phyloP scores from a whole-genome alignment of 1,139 yeast species.

The Lodderomyces theae region DNA sequence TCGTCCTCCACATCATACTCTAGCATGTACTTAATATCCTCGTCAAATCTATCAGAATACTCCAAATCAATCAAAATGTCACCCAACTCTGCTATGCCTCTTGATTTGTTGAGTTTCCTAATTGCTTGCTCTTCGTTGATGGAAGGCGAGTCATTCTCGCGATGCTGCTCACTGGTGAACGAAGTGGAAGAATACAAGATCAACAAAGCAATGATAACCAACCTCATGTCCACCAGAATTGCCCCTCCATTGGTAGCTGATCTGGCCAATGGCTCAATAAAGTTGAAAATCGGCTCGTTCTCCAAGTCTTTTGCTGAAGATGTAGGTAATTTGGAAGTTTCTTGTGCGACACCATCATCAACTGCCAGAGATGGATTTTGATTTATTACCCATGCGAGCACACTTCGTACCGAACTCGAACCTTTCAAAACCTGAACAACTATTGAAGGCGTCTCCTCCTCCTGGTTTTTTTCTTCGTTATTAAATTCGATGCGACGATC shows the following conservation, averaged over 20 bases:
- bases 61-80: slow-evolving; percentile 56
- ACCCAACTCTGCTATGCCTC: slow-evolving; percentile 42
- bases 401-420: slow-evolving; percentile 58
- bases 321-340: background rate
- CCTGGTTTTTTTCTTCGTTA: slow-evolving; percentile 26
- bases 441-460: slow-evolving; percentile 45
- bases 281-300: slow-evolving; percentile 53
- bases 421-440: slow-evolving; percentile 59
- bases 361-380: slow-evolving; percentile 33
- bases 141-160: slow-evolving; percentile 14
- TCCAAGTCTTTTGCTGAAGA: slow-evolving; percentile 37
- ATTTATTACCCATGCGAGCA: slow-evolving; percentile 60
- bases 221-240: slow-evolving; percentile 51
- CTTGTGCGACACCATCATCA: slow-evolving; percentile 19
- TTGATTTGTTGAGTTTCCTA: slow-evolving; percentile 23
- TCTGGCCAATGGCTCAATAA: slow-evolving; percentile 62
- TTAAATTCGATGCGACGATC: slow-evolving; percentile 59
- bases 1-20: slow-evolving; percentile 33
- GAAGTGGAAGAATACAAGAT: slow-evolving; percentile 25
- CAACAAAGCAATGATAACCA: slow-evolving; percentile 29
- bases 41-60: slow-evolving; percentile 68
- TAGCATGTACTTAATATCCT: slow-evolving; percentile 69
- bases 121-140: slow-evolving; percentile 18
- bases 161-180: slow-evolving; percentile 18
- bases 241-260: slow-evolving; percentile 56